phyloP scores from a whole-genome alignment of 1,284 basidiomycete species.

The Malassezia yamatoensis region DNA sequence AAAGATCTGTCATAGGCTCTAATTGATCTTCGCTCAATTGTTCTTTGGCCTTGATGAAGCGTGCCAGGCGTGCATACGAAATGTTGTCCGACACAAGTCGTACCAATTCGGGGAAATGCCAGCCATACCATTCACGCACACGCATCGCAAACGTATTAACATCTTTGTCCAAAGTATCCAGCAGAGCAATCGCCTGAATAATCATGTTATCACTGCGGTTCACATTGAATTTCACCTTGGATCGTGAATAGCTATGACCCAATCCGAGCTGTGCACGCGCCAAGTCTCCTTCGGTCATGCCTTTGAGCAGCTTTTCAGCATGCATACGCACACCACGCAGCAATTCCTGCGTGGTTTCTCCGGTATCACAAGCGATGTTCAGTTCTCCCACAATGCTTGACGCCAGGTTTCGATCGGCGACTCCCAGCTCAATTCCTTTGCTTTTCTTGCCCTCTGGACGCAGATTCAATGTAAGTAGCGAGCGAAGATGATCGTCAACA shows the following conservation, averaged over 20 bases:
- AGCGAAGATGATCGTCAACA: constrained; percentile 74
- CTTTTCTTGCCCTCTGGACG: constrained; percentile 67
- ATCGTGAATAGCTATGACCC: constrained; percentile 92
- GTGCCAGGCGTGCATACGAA: constrained; percentile 77
- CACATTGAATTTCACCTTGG: constrained; percentile 94
- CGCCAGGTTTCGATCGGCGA: constrained; percentile 69
- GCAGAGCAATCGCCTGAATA: constrained; percentile 95
- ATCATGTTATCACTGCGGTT: constrained; percentile 99
- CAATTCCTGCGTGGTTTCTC: constrained; percentile 76
- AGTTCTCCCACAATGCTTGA: constrained; percentile 70
- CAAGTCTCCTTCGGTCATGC: constrained; percentile 79
- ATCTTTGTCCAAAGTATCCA: constrained; percentile 99
- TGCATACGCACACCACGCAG: constrained; percentile 88
- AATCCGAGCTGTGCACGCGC: constrained; percentile 79
- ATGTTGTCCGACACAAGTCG: constrained; percentile 89
- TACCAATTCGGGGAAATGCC: constrained; percentile 97
- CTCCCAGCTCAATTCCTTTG: constrained; percentile 66
- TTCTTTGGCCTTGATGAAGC: constrained; percentile 80
- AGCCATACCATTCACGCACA: constrained; percentile 98
- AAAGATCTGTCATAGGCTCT: constrained; percentile 66
- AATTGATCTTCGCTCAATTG: constrained; percentile 59
- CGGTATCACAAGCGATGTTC: constrained; percentile 71
- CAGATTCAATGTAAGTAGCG: constrained; percentile 78
- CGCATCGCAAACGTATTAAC: constrained; percentile 99
- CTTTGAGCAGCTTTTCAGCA: constrained; percentile 75